Base-by-base conservation (phyloP, 2,329 filamentous ascomycete genomes). In the Cercospora brassicicola region DNA sequence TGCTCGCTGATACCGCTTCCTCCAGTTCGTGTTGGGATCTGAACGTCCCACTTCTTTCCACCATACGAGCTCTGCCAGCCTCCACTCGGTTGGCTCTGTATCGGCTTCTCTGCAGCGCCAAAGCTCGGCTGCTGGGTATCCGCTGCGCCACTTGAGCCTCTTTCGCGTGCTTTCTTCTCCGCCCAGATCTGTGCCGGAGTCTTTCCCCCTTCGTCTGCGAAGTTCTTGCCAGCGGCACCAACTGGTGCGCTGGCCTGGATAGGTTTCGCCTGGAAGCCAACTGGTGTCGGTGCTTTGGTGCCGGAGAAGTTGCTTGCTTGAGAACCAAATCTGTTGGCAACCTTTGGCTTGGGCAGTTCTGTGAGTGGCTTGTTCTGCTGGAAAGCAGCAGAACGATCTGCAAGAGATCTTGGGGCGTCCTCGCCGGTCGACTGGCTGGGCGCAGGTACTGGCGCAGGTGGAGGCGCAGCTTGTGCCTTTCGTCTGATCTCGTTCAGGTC, bases 121-220 rank as follows among this genome's bases (percentile, higher is more conserved):
- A 64, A 66, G 8, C 59, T 65, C 53, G 86, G 77, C 20, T 83
- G 79, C 61, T 84, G 79, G 30, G 83, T 81, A 60, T 85, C 82
- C 61, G 78, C 82, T 48, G 82, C 83, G 56, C 87, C 89, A 62
- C 80, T 84, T 26, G 79, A 73, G 23, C 86, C 88, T 67, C 90
- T 86, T 78, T 95, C 89, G 69, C 89, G 90, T 42, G 92, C 94
- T 84, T 98, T 98, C 84, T 94, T 96, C 84, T 99, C 95, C 0
- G 94, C 94, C 95, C 95, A 99, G 39, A 97, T 82, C 80, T 99
- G 95, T 31, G 95, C 94, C 6, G 95, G 95, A 4, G 95, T 98
- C 84, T 98, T 99, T 70, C 95, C 95, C 71, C 91, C 94, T 79
- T 96, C 85, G 73, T 97, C 94, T 15, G 95, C 95, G 83, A 98